phyloP scores from a whole-genome alignment of 495 filamentous ascomycete species.

The Talaromyces liani region DNA sequence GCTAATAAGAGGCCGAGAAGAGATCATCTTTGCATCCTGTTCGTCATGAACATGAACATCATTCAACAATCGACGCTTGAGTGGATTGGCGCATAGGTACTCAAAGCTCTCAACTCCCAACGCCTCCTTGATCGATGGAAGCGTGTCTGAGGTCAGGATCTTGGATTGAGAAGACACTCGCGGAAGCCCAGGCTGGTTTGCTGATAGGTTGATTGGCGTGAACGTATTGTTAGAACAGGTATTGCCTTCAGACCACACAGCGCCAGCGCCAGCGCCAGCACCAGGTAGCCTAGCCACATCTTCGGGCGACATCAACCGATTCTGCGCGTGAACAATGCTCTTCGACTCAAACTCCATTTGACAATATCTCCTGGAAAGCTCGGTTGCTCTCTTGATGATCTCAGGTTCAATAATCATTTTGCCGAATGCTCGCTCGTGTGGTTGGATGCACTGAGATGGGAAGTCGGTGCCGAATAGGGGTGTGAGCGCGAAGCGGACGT shows the following conservation, averaged over 20 bases:
- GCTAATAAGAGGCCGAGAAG: neutral
- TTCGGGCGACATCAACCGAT: neutral
- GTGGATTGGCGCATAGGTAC: slow-evolving; percentile 1
- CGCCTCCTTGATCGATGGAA: neutral
- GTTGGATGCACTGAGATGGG: slow-evolving; percentile 58
- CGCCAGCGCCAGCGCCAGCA: neutral
- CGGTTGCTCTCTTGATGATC: slow-evolving; percentile 49
- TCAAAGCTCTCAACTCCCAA: neutral
- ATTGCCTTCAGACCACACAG: neutral
- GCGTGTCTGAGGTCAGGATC: neutral
- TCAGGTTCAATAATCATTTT: slow-evolving; percentile 60
- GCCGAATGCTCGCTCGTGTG: slow-evolving; percentile 48
- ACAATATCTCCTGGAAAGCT: slow-evolving; percentile 44
- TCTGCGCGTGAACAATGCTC: neutral
- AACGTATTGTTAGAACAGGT: neutral
- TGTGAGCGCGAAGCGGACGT: slow-evolving; percentile 75
- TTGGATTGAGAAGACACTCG: neutral
- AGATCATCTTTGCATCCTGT: neutral
- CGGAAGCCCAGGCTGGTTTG: neutral
- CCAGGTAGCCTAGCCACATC: neutral
- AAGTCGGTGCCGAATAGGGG: slow-evolving; percentile 84
- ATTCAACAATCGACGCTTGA: neutral
- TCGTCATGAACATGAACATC: neutral
- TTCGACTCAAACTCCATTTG: slow-evolving; percentile 20
- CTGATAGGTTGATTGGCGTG: neutral